phyloP scores from a whole-genome alignment of 805 yeast species.

The Schwanniomyces polymorphus region DNA sequence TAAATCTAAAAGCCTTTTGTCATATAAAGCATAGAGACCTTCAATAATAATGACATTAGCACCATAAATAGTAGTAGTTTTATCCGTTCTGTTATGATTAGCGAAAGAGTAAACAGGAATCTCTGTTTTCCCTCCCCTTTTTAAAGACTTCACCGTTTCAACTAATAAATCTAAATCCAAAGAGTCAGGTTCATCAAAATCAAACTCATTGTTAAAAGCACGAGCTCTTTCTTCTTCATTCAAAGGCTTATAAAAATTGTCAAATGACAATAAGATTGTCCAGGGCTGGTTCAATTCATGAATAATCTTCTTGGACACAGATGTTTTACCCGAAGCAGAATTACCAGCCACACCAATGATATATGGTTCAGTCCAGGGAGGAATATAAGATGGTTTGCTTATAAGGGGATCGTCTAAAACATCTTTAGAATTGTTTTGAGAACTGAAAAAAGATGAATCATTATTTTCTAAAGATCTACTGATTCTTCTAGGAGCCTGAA shows the following conservation, averaged over 20 bases:
- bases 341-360: conserved; percentile 52
- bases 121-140: conserved; percentile 56
- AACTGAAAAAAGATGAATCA: conserved; percentile 25
- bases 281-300: conserved; percentile 83
- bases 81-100: conserved; percentile 67
- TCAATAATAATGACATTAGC: conserved; percentile 92
- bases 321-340: conserved; percentile 86
- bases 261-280: conserved; percentile 88
- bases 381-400: conserved; percentile 26
- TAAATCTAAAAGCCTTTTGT: conserved; percentile 62
- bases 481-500: conserved; percentile 5
- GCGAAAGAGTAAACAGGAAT: conserved; percentile 58
- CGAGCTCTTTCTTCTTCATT: conserved; percentile 53
- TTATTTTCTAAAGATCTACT: conserved; percentile 25
- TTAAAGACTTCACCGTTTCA: conserved; percentile 62
- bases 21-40: conserved; percentile 84
- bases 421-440: conserved; percentile 5
- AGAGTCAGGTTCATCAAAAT: conserved; percentile 86
- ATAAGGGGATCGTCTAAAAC: conserved; percentile 1
- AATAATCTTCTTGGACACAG: conserved; percentile 82
- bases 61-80: conserved; percentile 79
- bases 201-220: conserved; percentile 74
- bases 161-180: conserved; percentile 74
- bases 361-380: conserved; percentile 44
- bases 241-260: conserved; percentile 85